These are phyloP conservation scores for Bruguiera parviflora DNA, from an alignment of 345 rosid genomes.

Conservation along the genomic window DNA sequence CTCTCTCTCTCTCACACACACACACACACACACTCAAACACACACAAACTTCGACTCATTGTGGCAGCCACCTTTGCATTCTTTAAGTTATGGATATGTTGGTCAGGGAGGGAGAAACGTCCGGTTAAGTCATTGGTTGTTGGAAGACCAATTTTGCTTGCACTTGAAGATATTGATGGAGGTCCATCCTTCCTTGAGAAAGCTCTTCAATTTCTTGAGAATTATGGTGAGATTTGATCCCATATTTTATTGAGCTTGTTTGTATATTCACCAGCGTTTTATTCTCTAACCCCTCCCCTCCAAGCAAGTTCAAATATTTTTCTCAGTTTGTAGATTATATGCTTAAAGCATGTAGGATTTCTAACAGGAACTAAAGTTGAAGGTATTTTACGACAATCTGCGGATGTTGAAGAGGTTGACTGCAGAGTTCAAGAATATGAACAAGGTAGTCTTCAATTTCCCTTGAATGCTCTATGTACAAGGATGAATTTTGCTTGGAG, in stretches of 20 bases:
- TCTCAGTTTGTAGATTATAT: background rate
- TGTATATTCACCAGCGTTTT: background rate
- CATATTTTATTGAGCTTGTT: conserved; percentile 10
- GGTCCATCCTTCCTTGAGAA: conserved; percentile 98
- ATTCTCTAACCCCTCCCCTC: background rate
- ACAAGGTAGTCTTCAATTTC: conserved; percentile 52
- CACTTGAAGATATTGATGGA: conserved; percentile 98
- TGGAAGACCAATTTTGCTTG: conserved; percentile 96
- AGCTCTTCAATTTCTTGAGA: conserved; percentile 94
- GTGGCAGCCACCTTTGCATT: background rate
- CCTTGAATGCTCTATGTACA: background rate
- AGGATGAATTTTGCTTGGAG: background rate
- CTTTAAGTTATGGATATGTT: conserved; percentile 9
- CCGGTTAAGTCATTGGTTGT: conserved; percentile 88
- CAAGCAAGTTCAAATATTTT: background rate
- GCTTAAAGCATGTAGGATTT: conserved; percentile 17
- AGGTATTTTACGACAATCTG: conserved; percentile 89
- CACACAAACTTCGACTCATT: background rate
- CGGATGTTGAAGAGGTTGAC: conserved; percentile 98
- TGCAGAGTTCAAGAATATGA: conserved; percentile 91
- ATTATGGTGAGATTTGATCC: conserved; percentile 59
- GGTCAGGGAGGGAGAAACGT: conserved; percentile 85
- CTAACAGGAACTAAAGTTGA: conserved; percentile 72
- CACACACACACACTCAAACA: background rate
- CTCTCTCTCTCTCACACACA: conserved; percentile 3